phyloP scores from a whole-genome alignment of 768 basidiomycete species.

The Suillus decipiens region DNA sequence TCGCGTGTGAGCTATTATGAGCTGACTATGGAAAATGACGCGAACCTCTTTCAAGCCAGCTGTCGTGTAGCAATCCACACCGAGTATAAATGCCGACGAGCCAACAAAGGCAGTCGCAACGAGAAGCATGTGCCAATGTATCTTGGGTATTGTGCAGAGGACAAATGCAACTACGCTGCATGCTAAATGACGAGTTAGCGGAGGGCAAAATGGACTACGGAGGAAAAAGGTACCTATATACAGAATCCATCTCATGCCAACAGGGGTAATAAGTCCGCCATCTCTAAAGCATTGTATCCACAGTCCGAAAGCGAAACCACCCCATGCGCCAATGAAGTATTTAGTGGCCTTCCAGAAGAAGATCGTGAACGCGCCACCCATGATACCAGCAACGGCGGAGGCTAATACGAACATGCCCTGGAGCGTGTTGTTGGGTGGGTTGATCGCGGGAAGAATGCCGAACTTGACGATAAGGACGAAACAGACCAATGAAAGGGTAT shows the following conservation, averaged over 20 bases:
- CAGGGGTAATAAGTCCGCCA: constrained; percentile 76
- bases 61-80: constrained; percentile 91
- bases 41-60: constrained; percentile 90
- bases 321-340: constrained; percentile 64
- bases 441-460: constrained; percentile 82
- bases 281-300: constrained; percentile 86
- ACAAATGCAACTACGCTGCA: constrained; percentile 79
- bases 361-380: constrained; percentile 82
- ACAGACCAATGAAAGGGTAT: constrained; percentile 83
- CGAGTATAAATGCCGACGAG: constrained; percentile 86
- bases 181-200: constrained; percentile 41
- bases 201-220: constrained; percentile 18
- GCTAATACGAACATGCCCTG: constrained; percentile 92
- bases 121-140: constrained; percentile 87
- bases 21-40: constrained; percentile 1
- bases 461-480: constrained; percentile 86
- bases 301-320: constrained; percentile 81
- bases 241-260: constrained; percentile 87
- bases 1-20: constrained; percentile 17
- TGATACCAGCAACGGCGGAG: constrained; percentile 74
- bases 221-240: constrained; percentile 64
- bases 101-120: constrained; percentile 89
- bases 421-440: constrained; percentile 74
- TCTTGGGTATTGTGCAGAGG: constrained; percentile 79
- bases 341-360: constrained; percentile 93